phyloP scores from a whole-genome alignment of 2,329 filamentous ascomycete genomes.

The Aspergillus flavus region DNA sequence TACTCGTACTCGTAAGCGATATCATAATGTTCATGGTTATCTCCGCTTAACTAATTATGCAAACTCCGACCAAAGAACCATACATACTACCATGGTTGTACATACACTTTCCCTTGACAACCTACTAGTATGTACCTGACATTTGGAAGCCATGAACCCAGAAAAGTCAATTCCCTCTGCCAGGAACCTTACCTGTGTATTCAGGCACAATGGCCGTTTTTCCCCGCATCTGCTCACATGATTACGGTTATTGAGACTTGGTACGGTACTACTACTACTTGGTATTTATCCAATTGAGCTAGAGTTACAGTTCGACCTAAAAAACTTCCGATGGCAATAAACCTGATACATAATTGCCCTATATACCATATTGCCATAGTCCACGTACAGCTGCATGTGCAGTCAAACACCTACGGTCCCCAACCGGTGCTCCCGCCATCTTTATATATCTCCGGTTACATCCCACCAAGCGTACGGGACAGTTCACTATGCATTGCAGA shows the following conservation, averaged over 20 bases:
- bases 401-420: neutral
- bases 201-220: neutral
- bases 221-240: neutral
- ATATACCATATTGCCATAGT: neutral
- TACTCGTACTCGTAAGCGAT: neutral
- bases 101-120: neutral
- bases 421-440: neutral
- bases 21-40: neutral
- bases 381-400: neutral
- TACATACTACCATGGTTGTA: neutral
- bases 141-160: neutral
- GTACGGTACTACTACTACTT: neutral
- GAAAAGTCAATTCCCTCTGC: neutral
- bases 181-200: neutral
- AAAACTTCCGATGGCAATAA: neutral
- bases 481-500: constrained; percentile 7
- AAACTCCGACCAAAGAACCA: neutral
- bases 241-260: neutral
- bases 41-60: neutral
- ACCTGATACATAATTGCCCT: neutral
- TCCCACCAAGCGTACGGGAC: neutral
- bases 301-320: neutral
- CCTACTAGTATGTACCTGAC: neutral
- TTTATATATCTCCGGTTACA: neutral
- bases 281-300: too few relatives aligned